These are phyloP conservation scores for Populus tomentosa DNA, from an alignment of 441 rosid genomes.

Conservation along the genomic window DNA sequence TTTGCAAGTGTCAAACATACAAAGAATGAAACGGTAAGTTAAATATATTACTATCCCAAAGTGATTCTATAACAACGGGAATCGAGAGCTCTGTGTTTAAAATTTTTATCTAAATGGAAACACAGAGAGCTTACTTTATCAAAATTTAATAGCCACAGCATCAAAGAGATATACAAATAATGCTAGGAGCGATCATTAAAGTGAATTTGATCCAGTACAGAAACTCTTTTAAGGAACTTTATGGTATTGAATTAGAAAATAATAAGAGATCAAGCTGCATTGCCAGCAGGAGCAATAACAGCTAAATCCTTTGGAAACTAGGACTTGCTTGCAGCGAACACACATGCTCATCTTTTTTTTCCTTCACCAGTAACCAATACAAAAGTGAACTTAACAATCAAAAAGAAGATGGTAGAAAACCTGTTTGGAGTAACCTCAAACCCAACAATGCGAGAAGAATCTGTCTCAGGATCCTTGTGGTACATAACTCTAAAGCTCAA, in stretches of 20 bases:
- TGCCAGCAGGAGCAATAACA: neutral
- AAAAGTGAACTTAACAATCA: conserved; percentile 9
- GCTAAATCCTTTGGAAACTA: conserved; percentile 1
- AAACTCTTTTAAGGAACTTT: neutral
- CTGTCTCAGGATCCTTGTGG: conserved; percentile 74
- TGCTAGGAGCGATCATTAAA: neutral
- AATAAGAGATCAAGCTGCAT: neutral
- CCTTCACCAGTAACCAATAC: neutral
- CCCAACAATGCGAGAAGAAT: conserved; percentile 86
- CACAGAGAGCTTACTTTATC: neutral
- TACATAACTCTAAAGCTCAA: conserved; percentile 91
- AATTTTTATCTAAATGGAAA: neutral
- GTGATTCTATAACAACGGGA: neutral
- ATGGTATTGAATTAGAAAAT: neutral
- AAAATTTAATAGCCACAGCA: neutral
- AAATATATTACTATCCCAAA: neutral
- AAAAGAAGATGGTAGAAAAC: conserved; percentile 27
- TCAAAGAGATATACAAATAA: neutral
- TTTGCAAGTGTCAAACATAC: conserved; percentile 15
- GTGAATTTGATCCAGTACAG: neutral
- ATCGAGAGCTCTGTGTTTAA: neutral
- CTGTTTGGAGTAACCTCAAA: conserved; percentile 93
- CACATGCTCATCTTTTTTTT: neutral
- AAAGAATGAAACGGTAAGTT: conserved; percentile 11
- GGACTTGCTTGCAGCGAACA: neutral